A percentile compares a stretch with the other conserved stretches of the same genome.
Conservation (phyloP, 306 rosid genomes). For the Luffa acutangula region DNA sequence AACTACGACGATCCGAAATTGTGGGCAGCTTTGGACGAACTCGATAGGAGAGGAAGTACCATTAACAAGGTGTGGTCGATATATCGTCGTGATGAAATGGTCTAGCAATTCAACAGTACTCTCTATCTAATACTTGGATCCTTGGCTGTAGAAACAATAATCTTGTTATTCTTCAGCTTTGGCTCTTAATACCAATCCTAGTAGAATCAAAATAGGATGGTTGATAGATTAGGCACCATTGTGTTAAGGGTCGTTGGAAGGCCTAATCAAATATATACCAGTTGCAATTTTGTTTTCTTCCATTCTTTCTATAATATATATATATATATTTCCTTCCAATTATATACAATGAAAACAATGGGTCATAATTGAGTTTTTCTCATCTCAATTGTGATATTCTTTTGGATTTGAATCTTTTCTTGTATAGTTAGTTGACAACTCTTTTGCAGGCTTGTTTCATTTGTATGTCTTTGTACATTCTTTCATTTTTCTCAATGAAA, state of each 20-base stretch:
- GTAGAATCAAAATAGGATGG: neutral
- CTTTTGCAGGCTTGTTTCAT: too few relatives aligned
- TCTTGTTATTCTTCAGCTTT: neutral
- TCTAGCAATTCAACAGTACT: neutral
- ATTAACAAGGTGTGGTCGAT: slow-evolving; percentile 16
- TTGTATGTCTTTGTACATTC: too few relatives aligned
- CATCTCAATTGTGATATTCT: too few relatives aligned
- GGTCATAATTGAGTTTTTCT: too few relatives aligned
- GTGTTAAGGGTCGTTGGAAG: neutral
- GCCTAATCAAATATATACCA: neutral
- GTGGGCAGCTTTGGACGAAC: slow-evolving; percentile 84
- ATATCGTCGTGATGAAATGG: neutral
- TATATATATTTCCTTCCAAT: too few relatives aligned
- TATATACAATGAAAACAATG: too few relatives aligned
- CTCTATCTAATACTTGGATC: neutral
- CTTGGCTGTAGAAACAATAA: neutral
- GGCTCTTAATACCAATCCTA: neutral
- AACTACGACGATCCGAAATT: slow-evolving; percentile 67
- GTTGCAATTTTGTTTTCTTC: neutral
- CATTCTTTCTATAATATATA: neutral
- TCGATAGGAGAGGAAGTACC: slow-evolving; percentile 40
- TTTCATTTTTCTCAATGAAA: too few relatives aligned
- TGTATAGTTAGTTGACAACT: too few relatives aligned
- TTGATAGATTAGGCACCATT: neutral
- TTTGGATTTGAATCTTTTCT: too few relatives aligned